A percentile compares a stretch with the other conserved stretches of the same genome.
Conservation (phyloP, 2,329 filamentous ascomycete genomes). For the Pseudocercospora macadamiae region DNA sequence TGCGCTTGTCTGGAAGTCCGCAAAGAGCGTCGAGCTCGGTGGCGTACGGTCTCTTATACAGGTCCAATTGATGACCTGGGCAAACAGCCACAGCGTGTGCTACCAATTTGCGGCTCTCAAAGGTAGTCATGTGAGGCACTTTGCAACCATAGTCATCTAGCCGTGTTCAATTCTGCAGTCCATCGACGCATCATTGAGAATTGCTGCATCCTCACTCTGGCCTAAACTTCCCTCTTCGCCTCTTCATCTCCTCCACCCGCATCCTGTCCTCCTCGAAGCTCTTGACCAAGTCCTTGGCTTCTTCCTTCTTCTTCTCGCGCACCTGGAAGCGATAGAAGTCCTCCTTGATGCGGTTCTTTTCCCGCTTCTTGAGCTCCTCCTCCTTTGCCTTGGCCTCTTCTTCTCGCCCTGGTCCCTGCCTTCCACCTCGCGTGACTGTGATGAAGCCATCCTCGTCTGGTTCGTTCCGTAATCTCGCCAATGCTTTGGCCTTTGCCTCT, state of each 20-base stretch:
- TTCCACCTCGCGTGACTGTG: conserved; percentile 80
- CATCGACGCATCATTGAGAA: too few species aligned
- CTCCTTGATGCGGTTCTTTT: conserved; percentile 64
- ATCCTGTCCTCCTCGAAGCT: conserved; percentile 62
- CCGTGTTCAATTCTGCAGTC: too few species aligned
- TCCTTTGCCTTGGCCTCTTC: conserved; percentile 61
- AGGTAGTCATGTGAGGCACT: too few species aligned
- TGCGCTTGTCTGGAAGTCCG: too few species aligned
- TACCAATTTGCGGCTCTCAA: too few species aligned
- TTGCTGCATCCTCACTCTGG: conserved; percentile 17
- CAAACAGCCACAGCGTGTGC: too few species aligned
- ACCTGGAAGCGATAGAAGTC: conserved; percentile 87
- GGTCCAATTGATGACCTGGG: too few species aligned
- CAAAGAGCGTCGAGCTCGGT: too few species aligned
- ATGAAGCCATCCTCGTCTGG: conserved; percentile 96
- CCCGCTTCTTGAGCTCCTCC: conserved; percentile 63
- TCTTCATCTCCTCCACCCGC: conserved; percentile 32
- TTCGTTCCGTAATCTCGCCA: conserved; percentile 69
- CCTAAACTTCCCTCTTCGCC: conserved; percentile 28
- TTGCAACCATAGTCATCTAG: too few species aligned
- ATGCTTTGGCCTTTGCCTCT: conserved; percentile 65
- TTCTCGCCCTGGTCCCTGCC: conserved; percentile 70
- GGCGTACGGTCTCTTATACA: too few species aligned
- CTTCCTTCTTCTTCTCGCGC: conserved; percentile 76
- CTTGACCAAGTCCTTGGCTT: conserved; percentile 68